Base-by-base conservation (phyloP, 768 basidiomycete species). In the Termitomyces sp. region DNA sequence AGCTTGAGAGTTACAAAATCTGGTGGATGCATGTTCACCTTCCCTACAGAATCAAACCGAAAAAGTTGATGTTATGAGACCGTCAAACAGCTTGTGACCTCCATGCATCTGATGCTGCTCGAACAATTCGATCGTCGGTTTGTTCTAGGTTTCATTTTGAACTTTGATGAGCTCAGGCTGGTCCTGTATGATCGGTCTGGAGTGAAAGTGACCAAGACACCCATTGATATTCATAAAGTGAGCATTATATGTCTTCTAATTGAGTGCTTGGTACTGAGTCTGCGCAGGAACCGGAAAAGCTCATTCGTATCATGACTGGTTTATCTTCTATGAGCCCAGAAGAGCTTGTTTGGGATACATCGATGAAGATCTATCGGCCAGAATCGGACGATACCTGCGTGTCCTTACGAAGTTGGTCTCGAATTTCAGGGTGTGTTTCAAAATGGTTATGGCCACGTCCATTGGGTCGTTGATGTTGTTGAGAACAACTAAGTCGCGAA, bases 121-220 rank as follows among this genome's bases (percentile, higher is more conserved):
- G 56, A 61, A 30, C 60, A 61, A 48, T 41, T 54, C 2, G 57
- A 61, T 40, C 40, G 60, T n/a, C 19, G 48, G 1, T 57, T 61
- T 39, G 49, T 49, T 9, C 16, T 58, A 11, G 56, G 45, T 16
- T 11, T 58, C 7, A 21, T 58, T 9, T 34, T 58, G 5, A 48
- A 54, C 32, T 43, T 30, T 27, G 40, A 47, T 25, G 21, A 59
- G 10, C 52, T 61, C 17, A 41, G 32, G 21, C 17, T 61, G 8
- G 49, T 49, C 12, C 17, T 40, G 23, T 40, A 25, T 9, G 60
- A 61, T 34, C 41, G 60, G 25, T 27, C 53, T 1, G 60, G 54
- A 21, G 40, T 35, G 12, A 35, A 14, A 14, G 34, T 35, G 8
- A 35, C 34, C 34, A 35, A 35, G 34, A 35, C 34, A 39, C 37